Evolutionary conservation across 257 asterid genomes (phyloP).

Genomic region (Lithospermum erythrorhizon): DNA sequence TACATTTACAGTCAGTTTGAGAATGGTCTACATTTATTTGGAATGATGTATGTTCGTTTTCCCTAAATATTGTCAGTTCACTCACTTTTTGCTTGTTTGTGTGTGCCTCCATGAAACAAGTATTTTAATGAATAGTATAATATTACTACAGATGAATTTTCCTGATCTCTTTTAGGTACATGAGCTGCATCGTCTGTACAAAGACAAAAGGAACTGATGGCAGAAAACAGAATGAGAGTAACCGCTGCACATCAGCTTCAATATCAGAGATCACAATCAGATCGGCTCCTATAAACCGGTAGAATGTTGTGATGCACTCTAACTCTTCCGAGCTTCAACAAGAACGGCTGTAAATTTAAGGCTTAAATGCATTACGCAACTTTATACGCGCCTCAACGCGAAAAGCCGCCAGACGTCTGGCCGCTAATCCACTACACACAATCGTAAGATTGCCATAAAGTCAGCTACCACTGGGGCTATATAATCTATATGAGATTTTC

Average conservation of each 20-base stretch:
- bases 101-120: not conserved
- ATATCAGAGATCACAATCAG: conserved; percentile 23
- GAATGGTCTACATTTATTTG: not conserved
- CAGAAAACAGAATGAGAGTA: conserved; percentile 34
- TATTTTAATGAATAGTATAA: not conserved
- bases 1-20: too few relatives aligned
- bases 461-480: too few relatives aligned
- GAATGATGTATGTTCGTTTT: not conserved
- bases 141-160: not conserved
- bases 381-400: too few relatives aligned
- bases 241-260: conserved; percentile 17
- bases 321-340: too few relatives aligned
- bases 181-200: conserved; percentile 63
- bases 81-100: not conserved
- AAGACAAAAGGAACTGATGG: conserved; percentile 62
- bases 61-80: not conserved
- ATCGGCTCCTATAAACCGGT: too few relatives aligned
- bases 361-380: too few relatives aligned
- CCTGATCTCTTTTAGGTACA: conserved; percentile 38
- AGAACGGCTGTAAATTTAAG: too few relatives aligned
- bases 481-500: too few relatives aligned
- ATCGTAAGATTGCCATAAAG: too few relatives aligned
- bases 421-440: too few relatives aligned
- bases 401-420: too few relatives aligned
- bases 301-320: too few relatives aligned